Base-by-base conservation (phyloP, 192 early-diverging fungal species). In the Linnemannia exigua region DNA sequence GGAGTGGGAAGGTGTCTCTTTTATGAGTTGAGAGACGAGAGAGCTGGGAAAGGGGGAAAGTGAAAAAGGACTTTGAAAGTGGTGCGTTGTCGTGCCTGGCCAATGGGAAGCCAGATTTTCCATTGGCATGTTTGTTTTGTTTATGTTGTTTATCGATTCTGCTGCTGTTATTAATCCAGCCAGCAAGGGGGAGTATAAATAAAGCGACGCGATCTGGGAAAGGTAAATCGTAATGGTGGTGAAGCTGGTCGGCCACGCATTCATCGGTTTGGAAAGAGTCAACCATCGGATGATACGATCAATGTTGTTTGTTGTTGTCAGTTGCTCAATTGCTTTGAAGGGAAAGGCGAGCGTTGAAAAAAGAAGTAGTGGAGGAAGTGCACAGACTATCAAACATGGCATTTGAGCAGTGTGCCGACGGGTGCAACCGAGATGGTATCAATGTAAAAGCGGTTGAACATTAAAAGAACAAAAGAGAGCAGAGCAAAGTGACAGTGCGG, bases 1-100 rank as follows among this genome's bases (percentile, higher is more conserved):
- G 28, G 58, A 61, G 58, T 61, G 58, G 58, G 28, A 61, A 31
- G 58, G 11, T 63, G n/a, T n/a, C n/a, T n/a, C n/a, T n/a, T n/a
- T n/a, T n/a, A n/a, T n/a, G n/a, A n/a, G n/a, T n/a, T n/a, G 58
- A 63, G 9, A 9, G n/a, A 31, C 12, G 25, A 25, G 6, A 33
- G 58, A n/a, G 28, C 28, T 61, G 58, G 58, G 28, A 63, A 63
- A 33, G 25, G 54, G 54, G 41, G 41, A 9, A n/a, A n/a, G n/a
- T n/a, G n/a, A n/a, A n/a, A n/a, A n/a, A n/a, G 58, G 58, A 63
- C 58, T 63, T 63, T 63, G 58, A 76, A 76, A 76, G 75, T 76
- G 75, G 75, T 67, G 41, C 75, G 75, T 76, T 76, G 75, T 67
- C 35, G 35, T 35, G 46, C 14, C 7, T 48, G 44, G 75, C 75